Conservation (phyloP, 192 early-diverging fungal species). For the Backusella luteola region DNA sequence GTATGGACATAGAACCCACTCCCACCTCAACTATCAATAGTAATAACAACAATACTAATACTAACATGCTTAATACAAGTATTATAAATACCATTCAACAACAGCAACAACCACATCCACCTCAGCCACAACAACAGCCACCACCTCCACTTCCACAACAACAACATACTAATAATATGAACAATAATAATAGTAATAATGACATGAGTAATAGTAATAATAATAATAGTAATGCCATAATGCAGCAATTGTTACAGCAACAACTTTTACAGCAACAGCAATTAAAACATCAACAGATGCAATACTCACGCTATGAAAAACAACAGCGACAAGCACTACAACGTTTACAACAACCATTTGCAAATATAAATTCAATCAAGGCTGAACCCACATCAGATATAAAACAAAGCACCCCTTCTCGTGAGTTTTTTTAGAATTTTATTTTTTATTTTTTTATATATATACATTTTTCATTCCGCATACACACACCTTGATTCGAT, state of each 20-base stretch:
- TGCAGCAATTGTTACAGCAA: neutral
- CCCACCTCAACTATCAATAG: neutral
- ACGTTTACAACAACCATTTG: constrained; percentile 3
- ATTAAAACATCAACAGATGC: neutral
- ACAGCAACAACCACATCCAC: neutral
- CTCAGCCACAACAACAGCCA: neutral
- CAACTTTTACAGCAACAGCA: neutral
- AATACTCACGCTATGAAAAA: neutral
- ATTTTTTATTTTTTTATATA: neutral
- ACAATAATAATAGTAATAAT: neutral
- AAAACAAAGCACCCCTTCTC: neutral
- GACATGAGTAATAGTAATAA: neutral
- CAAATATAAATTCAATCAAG: neutral
- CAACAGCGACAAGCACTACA: constrained; percentile 10
- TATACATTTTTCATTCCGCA: neutral
- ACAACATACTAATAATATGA: neutral
- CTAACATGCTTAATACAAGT: neutral
- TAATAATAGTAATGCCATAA: neutral
- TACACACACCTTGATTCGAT: too few relatives aligned
- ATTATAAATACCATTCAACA: neutral
- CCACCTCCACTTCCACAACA: constrained; percentile 1
- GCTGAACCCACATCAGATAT: neutral
- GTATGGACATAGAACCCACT: neutral
- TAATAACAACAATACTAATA: neutral
- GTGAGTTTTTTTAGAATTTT: neutral